Evolutionary conservation across 768 basidiomycete species (phyloP), one percentile per base, ranked within the genome.

Genomic region (Russula virescens): DNA sequence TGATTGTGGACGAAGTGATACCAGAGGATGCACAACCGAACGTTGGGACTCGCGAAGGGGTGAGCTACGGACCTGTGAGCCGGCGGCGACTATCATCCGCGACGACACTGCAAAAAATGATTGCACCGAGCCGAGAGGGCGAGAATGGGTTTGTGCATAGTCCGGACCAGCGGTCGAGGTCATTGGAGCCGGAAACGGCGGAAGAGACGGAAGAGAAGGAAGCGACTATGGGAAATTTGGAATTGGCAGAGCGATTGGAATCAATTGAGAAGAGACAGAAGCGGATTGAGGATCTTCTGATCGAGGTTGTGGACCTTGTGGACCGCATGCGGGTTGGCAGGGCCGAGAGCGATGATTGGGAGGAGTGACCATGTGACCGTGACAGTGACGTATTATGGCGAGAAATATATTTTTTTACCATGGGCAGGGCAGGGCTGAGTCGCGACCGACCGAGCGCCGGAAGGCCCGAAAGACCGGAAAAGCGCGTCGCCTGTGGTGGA

Each of bases 1-100:
- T 91, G 21, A 57, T 84, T 7, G 74, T 88, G 18, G 82, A 85
- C 55, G 81, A 83, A 1, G 73, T 77, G 21, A 73, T 75, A 9
- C 69, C 70, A 1, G 76, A 77, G 60, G 73, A 76, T 16, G 61
- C 63, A 8, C 57, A 62, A 5, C 61, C 46, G 23, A 25, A 47
- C 28, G 14, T 40, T 6, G 55, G 69, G 43, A 56, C 67, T 6
- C 68, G 63, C 8, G 68, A 67, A 0, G 47, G 64, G 11, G 58
- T 77, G 46, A 77, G 77, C 64, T 78, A 78, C 51, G 79, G 78
- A 0, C 74, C 75, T 3, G 73, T 71, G 61, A 75, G 71, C 19
- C 75, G 79, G 34, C 75, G 77, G 18, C 70, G 78, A 55, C 65
- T 79, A 43, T 69, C 73, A 21, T 77, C 78, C 2, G 73, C 73